Conservation (phyloP, 371 early-diverging fungal species). For the Conidiobolus incongruus region DNA sequence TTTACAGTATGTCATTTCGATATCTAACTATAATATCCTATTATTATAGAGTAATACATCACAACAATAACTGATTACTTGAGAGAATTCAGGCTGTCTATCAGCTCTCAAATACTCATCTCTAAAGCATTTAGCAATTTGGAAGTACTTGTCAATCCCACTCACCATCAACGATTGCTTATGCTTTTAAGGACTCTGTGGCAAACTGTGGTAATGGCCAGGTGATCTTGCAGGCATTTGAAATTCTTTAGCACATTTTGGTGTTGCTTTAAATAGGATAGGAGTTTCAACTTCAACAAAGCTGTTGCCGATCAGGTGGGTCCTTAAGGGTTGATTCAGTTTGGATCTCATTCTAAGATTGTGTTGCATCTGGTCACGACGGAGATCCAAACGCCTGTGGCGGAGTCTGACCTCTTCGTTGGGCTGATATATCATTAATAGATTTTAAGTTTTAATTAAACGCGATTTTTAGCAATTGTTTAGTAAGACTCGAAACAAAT, state of each 20-base stretch:
- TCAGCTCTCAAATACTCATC: slow-evolving; percentile 79
- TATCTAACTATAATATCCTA: slow-evolving; percentile 32
- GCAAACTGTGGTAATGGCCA: slow-evolving; percentile 63
- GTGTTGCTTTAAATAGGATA: slow-evolving; percentile 75
- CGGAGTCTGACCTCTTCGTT: slow-evolving; percentile 58
- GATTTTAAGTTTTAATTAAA: background rate
- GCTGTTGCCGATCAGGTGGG: slow-evolving; percentile 8
- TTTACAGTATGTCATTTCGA: slow-evolving; percentile 70
- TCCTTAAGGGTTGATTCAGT: background rate
- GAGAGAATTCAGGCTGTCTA: slow-evolving; percentile 86
- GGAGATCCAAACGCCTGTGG: slow-evolving; percentile 59
- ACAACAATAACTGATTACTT: slow-evolving; percentile 19
- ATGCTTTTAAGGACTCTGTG: slow-evolving; percentile 84
- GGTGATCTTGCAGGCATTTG: slow-evolving; percentile 66
- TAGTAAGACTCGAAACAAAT: slow-evolving; percentile 35
- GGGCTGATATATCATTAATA: slow-evolving; percentile 20
- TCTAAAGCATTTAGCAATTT: slow-evolving; percentile 81
- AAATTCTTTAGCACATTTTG: slow-evolving; percentile 85
- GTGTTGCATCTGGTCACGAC: slow-evolving; percentile 44
- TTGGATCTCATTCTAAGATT: slow-evolving; percentile 44
- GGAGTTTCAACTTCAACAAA: slow-evolving; percentile 89
- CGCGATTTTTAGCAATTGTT: slow-evolving; percentile 19
- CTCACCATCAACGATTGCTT: slow-evolving; percentile 84
- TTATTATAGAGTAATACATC: too few species aligned
- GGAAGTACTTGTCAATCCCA: slow-evolving; percentile 77